phyloP scores from a whole-genome alignment of 2,329 filamentous ascomycete species.

The Didymella segeticola region DNA sequence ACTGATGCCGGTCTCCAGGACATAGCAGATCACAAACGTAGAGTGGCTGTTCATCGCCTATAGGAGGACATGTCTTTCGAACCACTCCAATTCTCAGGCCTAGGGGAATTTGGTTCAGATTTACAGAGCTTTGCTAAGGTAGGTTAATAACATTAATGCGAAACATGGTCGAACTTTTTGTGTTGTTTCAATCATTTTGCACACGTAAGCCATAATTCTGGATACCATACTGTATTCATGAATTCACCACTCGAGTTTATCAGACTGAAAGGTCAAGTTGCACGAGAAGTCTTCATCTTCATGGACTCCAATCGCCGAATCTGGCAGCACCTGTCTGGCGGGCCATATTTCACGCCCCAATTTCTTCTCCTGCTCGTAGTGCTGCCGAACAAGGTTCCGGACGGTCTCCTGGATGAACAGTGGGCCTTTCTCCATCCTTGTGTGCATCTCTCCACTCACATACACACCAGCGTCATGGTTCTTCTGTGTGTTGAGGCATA shows the following conservation, averaged over 20 bases:
- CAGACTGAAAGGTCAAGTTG: background rate
- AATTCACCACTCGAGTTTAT: background rate
- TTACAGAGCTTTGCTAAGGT: no score
- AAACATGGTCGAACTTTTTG: no score
- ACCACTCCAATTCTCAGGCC: no score
- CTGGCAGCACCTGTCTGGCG: conserved; percentile 51
- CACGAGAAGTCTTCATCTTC: conserved; percentile 53
- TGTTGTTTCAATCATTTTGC: no score
- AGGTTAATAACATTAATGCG: no score
- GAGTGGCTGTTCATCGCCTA: no score
- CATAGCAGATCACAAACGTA: no score
- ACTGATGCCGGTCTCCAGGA: no score
- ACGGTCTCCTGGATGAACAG: conserved; percentile 61
- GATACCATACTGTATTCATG: no score
- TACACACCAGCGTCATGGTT: conserved; percentile 68
- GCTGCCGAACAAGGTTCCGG: conserved; percentile 51
- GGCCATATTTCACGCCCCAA: conserved; percentile 19
- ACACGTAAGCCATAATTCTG: no score
- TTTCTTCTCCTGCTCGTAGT: conserved; percentile 15
- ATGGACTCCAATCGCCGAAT: conserved; percentile 50
- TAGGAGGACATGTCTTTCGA: no score
- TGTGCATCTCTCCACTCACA: conserved; percentile 67
- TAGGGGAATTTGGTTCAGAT: no score
- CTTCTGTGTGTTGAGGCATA: conserved; percentile 51
- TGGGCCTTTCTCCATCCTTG: conserved; percentile 63